phyloP scores from a whole-genome alignment of 2,329 filamentous ascomycete species.

The Cercospora berteroae region DNA sequence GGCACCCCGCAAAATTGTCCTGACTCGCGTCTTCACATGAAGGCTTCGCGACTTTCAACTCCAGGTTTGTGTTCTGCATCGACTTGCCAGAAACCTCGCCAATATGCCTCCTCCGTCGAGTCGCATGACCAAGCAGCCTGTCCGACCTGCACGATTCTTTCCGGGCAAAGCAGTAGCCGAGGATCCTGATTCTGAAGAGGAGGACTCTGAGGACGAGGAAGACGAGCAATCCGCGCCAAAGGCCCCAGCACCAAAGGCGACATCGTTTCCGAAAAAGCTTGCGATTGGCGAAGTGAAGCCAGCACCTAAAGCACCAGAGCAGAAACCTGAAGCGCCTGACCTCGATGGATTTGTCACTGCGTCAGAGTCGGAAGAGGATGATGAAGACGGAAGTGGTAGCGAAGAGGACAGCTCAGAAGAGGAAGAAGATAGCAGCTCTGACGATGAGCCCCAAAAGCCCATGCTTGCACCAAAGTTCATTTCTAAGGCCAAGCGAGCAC shows the following conservation, averaged over 20 bases:
- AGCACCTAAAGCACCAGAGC: slow-evolving; percentile 31
- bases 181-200: slow-evolving; percentile 43
- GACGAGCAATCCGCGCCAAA: slow-evolving; percentile 44
- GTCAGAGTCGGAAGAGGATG: slow-evolving; percentile 40
- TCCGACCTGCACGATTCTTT: slow-evolving; percentile 75
- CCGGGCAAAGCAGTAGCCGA: slow-evolving; percentile 72
- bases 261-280: slow-evolving; percentile 48
- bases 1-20: slow-evolving; percentile 6
- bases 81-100: slow-evolving; percentile 8
- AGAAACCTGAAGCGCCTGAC: slow-evolving; percentile 36
- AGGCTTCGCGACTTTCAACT: background rate
- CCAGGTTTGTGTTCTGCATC: background rate
- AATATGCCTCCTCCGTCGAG: slow-evolving; percentile 63
- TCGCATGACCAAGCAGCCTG: slow-evolving; percentile 90
- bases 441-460: slow-evolving; percentile 58
- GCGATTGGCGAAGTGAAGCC: slow-evolving; percentile 39
- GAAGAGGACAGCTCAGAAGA: slow-evolving; percentile 49
- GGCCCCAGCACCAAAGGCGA: slow-evolving; percentile 44
- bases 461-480: slow-evolving; percentile 66
- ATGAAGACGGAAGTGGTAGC: slow-evolving; percentile 41
- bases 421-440: slow-evolving; percentile 58
- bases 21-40: slow-evolving; percentile 16
- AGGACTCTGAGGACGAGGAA: slow-evolving; percentile 53
- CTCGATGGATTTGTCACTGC: slow-evolving; percentile 61
- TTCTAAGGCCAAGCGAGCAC: slow-evolving; percentile 59